These are phyloP conservation scores for Byssothecium circinans DNA, from an alignment of 2,329 filamentous ascomycete species.

Conservation along the genomic window DNA sequence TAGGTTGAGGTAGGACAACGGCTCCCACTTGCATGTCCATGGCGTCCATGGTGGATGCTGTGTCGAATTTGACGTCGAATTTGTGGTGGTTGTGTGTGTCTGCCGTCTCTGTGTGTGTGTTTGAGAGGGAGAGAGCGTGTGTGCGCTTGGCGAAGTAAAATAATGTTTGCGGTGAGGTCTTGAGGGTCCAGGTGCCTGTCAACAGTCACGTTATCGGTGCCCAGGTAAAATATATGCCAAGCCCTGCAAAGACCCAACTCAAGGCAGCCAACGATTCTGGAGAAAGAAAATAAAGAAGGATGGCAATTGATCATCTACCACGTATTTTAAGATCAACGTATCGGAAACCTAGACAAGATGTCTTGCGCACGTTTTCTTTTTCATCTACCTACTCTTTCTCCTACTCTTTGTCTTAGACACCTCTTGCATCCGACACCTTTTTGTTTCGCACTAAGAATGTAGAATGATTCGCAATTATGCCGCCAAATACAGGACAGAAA, in stretches of 20 bases:
- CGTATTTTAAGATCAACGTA: not conserved
- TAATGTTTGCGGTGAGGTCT: not conserved
- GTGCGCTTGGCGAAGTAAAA: not conserved
- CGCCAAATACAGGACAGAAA: conserved; percentile 4
- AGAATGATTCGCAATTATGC: not conserved
- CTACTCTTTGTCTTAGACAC: not conserved
- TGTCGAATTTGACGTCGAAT: not conserved
- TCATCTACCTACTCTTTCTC: not conserved
- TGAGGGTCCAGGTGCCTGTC: no score
- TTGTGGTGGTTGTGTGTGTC: no score
- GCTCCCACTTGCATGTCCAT: not conserved
- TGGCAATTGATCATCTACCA: not conserved
- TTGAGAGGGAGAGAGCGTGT: not conserved
- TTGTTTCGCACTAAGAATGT: conserved; percentile 5
- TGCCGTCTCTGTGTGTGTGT: not conserved
- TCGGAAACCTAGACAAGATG: not conserved
- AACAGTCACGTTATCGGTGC: not conserved
- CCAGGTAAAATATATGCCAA: no score
- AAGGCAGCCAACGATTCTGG: not conserved
- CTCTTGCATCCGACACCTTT: conserved; percentile 19
- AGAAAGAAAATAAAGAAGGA: not conserved
- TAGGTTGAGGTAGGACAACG: no score
- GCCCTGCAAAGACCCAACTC: not conserved
- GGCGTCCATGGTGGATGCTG: not conserved
- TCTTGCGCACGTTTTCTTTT: not conserved